phyloP scores from a whole-genome alignment of 1,284 basidiomycete genomes.

The Fomes fomentarius region DNA sequence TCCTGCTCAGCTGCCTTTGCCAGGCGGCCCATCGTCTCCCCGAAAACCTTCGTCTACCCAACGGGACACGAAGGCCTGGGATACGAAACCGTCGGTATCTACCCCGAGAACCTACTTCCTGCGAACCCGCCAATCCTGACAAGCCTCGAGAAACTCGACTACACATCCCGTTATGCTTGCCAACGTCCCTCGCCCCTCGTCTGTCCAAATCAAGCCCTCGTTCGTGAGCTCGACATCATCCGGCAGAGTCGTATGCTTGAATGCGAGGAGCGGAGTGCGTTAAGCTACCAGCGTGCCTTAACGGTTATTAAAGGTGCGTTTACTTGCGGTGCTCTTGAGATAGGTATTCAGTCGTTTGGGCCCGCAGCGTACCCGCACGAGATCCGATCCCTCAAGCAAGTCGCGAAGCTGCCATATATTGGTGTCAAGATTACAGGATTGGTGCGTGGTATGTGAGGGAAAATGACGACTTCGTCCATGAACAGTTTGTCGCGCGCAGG shows the following conservation, averaged over 20 bases:
- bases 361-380: conserved; percentile 61
- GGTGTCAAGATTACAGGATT: conserved; percentile 64
- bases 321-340: too few species aligned
- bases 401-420: conserved; percentile 58
- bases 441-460: too few species aligned
- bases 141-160: conserved; percentile 30
- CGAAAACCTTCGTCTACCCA: too few species aligned
- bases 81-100: not conserved
- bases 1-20: not conserved
- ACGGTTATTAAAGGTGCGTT: conserved; percentile 68
- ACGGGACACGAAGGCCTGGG: too few species aligned
- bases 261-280: conserved; percentile 61
- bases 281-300: conserved; percentile 70
- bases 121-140: conserved; percentile 30
- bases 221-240: conserved; percentile 60
- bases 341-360: too few species aligned
- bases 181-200: conserved; percentile 62
- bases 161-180: conserved; percentile 57
- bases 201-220: conserved; percentile 67
- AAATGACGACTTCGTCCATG: too few species aligned
- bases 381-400: conserved; percentile 51
- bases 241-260: conserved; percentile 61
- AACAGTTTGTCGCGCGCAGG: conserved; percentile 46
- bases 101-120: conserved; percentile 31
- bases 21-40: too few species aligned